A percentile compares a stretch with the other conserved stretches of the same genome.
These are phyloP conservation scores for Moesziomyces globuligerus DNA, from an alignment of 1,284 basidiomycete species.

Conservation along the genomic window DNA sequence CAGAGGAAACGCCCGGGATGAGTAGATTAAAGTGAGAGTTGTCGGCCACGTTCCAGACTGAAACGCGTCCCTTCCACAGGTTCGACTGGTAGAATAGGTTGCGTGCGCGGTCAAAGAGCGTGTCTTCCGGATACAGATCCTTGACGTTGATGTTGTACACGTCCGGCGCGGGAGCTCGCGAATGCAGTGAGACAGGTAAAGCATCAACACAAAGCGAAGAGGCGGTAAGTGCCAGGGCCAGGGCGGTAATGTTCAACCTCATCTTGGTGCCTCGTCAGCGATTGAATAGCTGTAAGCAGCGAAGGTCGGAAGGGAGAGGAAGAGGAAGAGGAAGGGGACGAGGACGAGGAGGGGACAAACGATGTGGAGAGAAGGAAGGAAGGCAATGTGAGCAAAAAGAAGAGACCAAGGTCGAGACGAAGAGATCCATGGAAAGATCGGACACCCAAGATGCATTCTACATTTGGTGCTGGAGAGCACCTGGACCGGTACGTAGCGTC, in stretches of 20 bases:
- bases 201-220: slow-evolving; percentile 10
- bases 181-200: slow-evolving; percentile 3
- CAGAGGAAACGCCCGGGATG: slow-evolving; percentile 55
- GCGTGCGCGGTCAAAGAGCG: slow-evolving; percentile 53
- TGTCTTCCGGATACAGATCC: slow-evolving; percentile 62
- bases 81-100: slow-evolving; percentile 63
- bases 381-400: too few species aligned
- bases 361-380: too few species aligned
- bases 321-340: too few species aligned
- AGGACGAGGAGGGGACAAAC: too few species aligned
- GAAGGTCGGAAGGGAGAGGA: too few species aligned
- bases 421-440: too few species aligned
- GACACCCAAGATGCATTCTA: too few species aligned
- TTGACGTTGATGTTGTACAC: slow-evolving; percentile 52
- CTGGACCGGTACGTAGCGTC: too few species aligned
- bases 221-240: slow-evolving; percentile 13
- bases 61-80: slow-evolving; percentile 59
- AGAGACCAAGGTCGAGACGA: too few species aligned
- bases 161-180: slow-evolving; percentile 40
- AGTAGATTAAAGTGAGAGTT: slow-evolving; percentile 52
- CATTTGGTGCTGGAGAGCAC: too few species aligned
- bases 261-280: background rate
- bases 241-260: slow-evolving; percentile 24
- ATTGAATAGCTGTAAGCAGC: background rate
- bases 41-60: slow-evolving; percentile 42